phyloP scores from a whole-genome alignment of 225 moss, liverwort and hornwort species.

The Asterella californica region DNA sequence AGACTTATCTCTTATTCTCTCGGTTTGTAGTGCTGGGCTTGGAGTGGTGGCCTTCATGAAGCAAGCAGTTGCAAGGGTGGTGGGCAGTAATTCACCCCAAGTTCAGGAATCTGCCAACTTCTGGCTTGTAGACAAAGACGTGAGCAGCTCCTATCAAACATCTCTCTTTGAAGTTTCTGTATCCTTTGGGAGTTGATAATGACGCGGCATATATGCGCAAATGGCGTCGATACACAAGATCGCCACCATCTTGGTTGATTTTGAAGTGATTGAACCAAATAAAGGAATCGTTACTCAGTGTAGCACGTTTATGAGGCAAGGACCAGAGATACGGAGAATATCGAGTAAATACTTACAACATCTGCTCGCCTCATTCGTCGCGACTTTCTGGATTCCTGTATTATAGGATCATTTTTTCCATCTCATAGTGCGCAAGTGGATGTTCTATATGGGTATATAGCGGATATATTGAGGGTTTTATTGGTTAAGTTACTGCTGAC shows the following conservation, averaged over 20 bases:
- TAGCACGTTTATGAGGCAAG: background rate
- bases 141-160: constrained; percentile 27
- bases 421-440: background rate
- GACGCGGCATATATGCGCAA: background rate
- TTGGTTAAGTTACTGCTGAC: background rate
- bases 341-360: too few relatives aligned
- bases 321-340: too few relatives aligned
- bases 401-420: background rate
- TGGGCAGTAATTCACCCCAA: constrained; percentile 55
- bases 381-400: background rate
- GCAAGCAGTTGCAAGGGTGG: constrained; percentile 72
- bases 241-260: background rate
- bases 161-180: background rate
- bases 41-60: constrained; percentile 88
- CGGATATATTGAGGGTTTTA: background rate
- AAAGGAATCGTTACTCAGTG: background rate
- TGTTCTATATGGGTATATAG: background rate
- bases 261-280: background rate
- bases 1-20: constrained; percentile 11
- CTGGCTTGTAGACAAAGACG: constrained; percentile 89
- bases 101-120: constrained; percentile 65
- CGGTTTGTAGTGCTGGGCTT: constrained; percentile 72
- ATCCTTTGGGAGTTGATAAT: background rate
- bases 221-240: background rate
- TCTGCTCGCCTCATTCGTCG: background rate